These are phyloP conservation scores for Epichloe bromicola DNA, from an alignment of 2,329 filamentous ascomycete species.

Conservation along the genomic window DNA sequence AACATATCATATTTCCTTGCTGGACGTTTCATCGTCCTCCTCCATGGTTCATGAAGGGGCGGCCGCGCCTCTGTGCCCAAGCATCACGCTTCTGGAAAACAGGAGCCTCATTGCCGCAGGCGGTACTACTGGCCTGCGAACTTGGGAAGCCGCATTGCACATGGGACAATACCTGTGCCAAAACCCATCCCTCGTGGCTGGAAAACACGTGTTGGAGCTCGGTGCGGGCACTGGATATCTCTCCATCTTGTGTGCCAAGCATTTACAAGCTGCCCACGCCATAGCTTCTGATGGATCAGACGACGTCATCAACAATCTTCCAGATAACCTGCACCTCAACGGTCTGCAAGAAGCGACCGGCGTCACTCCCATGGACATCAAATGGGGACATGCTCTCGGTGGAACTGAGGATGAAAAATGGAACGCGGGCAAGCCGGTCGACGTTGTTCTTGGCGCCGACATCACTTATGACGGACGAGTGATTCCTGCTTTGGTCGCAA, in stretches of 20 bases:
- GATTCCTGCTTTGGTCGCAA: slow-evolving; percentile 51
- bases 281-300: slow-evolving; percentile 64
- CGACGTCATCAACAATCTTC: slow-evolving; percentile 54
- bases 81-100: slow-evolving; percentile 55
- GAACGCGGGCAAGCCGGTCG: slow-evolving; percentile 34
- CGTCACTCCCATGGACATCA: slow-evolving; percentile 41
- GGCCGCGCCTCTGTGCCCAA: slow-evolving; percentile 1
- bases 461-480: slow-evolving; percentile 60
- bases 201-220: slow-evolving; percentile 54
- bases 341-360: slow-evolving; percentile 35
- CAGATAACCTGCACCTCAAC: slow-evolving; percentile 58
- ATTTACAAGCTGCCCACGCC: slow-evolving; percentile 45
- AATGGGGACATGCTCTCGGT: slow-evolving; percentile 50
- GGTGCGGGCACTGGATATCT: slow-evolving; percentile 68
- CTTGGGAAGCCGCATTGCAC: slow-evolving; percentile 71
- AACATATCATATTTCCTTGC: slow-evolving; percentile 46
- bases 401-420: slow-evolving; percentile 43
- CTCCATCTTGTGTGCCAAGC: slow-evolving; percentile 59
- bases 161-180: slow-evolving; percentile 54
- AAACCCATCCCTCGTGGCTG: slow-evolving; percentile 30
- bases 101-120: slow-evolving; percentile 54
- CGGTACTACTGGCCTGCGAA: slow-evolving; percentile 64
- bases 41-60: neutral
- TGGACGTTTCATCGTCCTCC: slow-evolving; percentile 12
- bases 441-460: slow-evolving; percentile 63